These are phyloP conservation scores for Diaporthe amygdali DNA, from an alignment of 2,329 filamentous ascomycete genomes.

Conservation along the genomic window DNA sequence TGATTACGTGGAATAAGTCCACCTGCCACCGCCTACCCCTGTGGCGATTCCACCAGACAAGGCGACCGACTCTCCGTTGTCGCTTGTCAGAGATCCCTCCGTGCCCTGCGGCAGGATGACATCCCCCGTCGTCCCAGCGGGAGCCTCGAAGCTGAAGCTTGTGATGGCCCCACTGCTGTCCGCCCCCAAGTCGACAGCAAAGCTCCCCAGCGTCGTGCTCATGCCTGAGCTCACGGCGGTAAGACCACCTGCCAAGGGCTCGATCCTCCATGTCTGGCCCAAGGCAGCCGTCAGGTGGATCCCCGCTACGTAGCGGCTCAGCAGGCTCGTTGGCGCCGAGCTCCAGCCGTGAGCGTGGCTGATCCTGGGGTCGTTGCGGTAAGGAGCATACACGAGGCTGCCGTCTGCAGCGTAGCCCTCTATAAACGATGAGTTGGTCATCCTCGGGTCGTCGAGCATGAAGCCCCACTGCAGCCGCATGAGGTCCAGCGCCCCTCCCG, in stretches of 20 bases:
- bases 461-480: slow-evolving; percentile 46
- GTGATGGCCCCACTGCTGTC: slow-evolving; percentile 21
- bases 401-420: slow-evolving; percentile 55
- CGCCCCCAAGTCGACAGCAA: slow-evolving; percentile 18
- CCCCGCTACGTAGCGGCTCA: slow-evolving; percentile 48
- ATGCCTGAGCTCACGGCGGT: slow-evolving; percentile 25
- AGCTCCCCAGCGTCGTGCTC: slow-evolving; percentile 18
- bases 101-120: slow-evolving; percentile 22
- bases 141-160: slow-evolving; percentile 21
- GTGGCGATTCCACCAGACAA: slow-evolving; percentile 13
- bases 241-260: slow-evolving; percentile 46
- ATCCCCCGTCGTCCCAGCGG: slow-evolving; percentile 20
- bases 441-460: slow-evolving; percentile 58
- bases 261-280: slow-evolving; percentile 42
- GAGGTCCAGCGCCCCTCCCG: slow-evolving; percentile 34
- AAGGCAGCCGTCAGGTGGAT: slow-evolving; percentile 42
- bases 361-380: slow-evolving; percentile 43
- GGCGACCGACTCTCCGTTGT: background rate
- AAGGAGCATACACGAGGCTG: slow-evolving; percentile 52
- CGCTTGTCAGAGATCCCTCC: slow-evolving; percentile 13
- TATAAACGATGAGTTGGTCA: slow-evolving; percentile 58
- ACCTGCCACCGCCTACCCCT: slow-evolving; percentile 20
- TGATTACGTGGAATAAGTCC: slow-evolving; percentile 12
- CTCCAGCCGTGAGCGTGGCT: slow-evolving; percentile 44
- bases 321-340: slow-evolving; percentile 38